A percentile compares a stretch with the other conserved stretches of the same genome.
These are phyloP conservation scores for Combretum micranthum DNA, from an alignment of 345 rosid species.

Conservation along the genomic window DNA sequence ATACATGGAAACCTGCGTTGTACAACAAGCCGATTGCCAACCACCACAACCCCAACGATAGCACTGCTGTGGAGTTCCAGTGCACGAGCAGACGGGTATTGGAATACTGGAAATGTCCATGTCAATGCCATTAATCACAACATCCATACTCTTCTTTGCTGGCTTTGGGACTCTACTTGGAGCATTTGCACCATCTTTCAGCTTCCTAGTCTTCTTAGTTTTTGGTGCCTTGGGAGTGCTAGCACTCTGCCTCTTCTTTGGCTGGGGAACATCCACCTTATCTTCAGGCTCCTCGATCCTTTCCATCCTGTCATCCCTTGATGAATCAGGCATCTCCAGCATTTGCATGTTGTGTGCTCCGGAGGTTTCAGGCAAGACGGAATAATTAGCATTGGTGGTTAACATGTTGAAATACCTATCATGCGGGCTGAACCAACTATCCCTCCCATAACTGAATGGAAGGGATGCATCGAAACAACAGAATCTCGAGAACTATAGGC, in stretches of 20 bases:
- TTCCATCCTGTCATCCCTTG: constrained; percentile 38
- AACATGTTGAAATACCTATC: constrained; percentile 67
- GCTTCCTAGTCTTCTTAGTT: constrained; percentile 78
- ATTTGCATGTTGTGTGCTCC: constrained; percentile 56
- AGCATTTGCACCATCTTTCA: constrained; percentile 42
- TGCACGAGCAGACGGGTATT: constrained; percentile 88
- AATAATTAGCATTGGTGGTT: constrained; percentile 36
- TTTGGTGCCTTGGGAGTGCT: constrained; percentile 47
- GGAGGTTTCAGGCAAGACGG: constrained; percentile 54
- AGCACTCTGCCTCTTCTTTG: constrained; percentile 61
- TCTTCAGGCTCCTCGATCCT: constrained; percentile 43
- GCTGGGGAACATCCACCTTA: constrained; percentile 36
- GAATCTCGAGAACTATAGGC: constrained; percentile 54
- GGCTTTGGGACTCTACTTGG: constrained; percentile 61
- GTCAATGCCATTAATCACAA: constrained; percentile 72
- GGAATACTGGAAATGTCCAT: constrained; percentile 88
- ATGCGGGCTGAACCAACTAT: constrained; percentile 60
- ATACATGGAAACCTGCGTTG: constrained; percentile 81
- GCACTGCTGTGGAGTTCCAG: constrained; percentile 92
- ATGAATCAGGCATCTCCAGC: constrained; percentile 46
- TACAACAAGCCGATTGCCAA: constrained; percentile 98
- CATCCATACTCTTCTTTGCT: constrained; percentile 69
- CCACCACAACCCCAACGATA: constrained; percentile 99
- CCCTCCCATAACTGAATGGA: constrained; percentile 59
- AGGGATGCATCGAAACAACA: constrained; percentile 37